Base-by-base conservation (phyloP, 495 filamentous ascomycete genomes). In the Collariella sp. region DNA sequence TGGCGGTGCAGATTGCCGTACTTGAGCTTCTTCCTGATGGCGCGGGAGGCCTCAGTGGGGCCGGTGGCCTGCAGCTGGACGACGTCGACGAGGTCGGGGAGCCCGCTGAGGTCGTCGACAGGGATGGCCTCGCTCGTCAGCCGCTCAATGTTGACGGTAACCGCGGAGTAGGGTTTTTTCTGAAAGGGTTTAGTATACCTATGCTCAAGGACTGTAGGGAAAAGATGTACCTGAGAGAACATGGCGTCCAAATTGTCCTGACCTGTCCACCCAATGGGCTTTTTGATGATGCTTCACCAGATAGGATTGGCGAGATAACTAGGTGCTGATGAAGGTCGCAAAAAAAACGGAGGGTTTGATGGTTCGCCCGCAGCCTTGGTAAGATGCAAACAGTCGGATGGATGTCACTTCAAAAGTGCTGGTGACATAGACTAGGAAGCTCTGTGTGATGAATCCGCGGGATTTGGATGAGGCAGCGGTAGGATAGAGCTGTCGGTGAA, bases 21-120 rank as follows among this genome's bases (percentile, higher is more conserved):
- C 70, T 97, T 97, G 79, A 99, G 80, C 75, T 99, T 97, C 83
- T 97, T 99, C 44, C 94, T 81, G 60, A 97, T 80, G 19, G 94
- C 91, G 66, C 94, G 82, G 56, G 89, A 87, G 46, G 90, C 90
- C 73, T 99, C 94, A 7, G 81, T 81, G 1, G 94, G 91, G 2
- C 94, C 94, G 18, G 85, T 85, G 43, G 79, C 79, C 70, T 97
- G 94, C 46, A 99, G 83, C 55, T 86, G 85, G 58, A 99, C 83
- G 45, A 89, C 88, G 70, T 99, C 94, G 56, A 97, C 84, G 22
- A 99, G 80, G 64, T 97, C 91, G 40, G 89, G 85, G 48, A 99
- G 88, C 13, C 94, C 94, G 58, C 88, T 83, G 31, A 90, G 77
- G 62, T 97, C 94, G 68, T 97, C 85, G 57, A 91, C 85, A 49